Base-by-base conservation (phyloP, 345 rosid species). In the Draba incana region DNA sequence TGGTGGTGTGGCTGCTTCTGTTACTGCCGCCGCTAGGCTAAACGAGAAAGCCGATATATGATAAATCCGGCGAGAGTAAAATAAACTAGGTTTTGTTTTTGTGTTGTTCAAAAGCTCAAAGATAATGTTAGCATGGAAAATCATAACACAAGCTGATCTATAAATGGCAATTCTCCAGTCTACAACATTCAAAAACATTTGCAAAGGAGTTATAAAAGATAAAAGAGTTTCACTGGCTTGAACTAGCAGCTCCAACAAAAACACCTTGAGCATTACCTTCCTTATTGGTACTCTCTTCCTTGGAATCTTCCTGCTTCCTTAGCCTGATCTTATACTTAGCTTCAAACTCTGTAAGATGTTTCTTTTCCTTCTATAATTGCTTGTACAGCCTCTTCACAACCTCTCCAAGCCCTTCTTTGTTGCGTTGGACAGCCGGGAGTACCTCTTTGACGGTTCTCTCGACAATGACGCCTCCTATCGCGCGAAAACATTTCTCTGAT, bases 261-360 rank as follows among this genome's bases (percentile, higher is more conserved):
- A 94, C 99, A 61, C 99, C 97, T 81, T 93, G 97, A 78, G 98
- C 85, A 43, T 88, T 73, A 61, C 90, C 90, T 74, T 94, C 97
- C 78, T 94, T 75, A 39, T 68, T 68, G 8, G 24, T 56, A 56
- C 65, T 65, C 1, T 62, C 74, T 68, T 69, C 78, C 48, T 68
- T 75, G 54, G 51, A 41, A 10, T 68, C 70, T 0, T 75, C 74
- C 9, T 87, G 72, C 60, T 88, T 93, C 64, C 85, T 77, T 14
- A 93, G 80, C 85, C 92, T 88, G 67, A 93, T 93, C 78, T 90
- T 89, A 81, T 88, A 90, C 75, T 87, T 86, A 0, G 92, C 78
- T 78, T 94, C 99, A 25, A 94, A 83, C 48, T 89, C 95, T 0
- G 87, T 70, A 46, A 89, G 78, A 50, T 91, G 96, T 62, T 84